These are phyloP conservation scores for Cyclotella atomus DNA, from an alignment of 108 stramenopile species.

Conservation along the genomic window DNA sequence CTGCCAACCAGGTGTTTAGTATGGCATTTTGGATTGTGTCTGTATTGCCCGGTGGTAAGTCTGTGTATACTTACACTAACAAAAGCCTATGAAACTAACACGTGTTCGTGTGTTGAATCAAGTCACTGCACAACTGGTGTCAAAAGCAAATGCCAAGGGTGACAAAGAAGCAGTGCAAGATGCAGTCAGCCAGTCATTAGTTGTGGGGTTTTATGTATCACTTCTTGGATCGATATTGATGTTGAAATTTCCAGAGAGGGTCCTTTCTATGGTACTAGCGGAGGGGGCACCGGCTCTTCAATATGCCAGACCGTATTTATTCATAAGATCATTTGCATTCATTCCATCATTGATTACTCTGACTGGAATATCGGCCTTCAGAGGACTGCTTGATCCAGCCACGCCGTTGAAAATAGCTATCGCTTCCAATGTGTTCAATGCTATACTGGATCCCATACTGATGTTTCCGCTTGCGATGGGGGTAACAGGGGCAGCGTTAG, in stretches of 20 bases:
- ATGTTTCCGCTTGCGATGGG: conserved; percentile 85
- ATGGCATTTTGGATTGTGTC: conserved; percentile 84
- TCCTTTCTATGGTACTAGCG: conserved; percentile 62
- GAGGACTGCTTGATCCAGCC: conserved; percentile 74
- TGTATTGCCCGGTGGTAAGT: conserved; percentile 77
- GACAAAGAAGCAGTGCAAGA: conserved; percentile 76
- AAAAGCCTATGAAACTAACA: too few species aligned
- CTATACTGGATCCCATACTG: conserved; percentile 81
- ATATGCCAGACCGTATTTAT: conserved; percentile 86
- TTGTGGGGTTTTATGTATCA: conserved; percentile 76
- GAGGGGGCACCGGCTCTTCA: conserved; percentile 77
- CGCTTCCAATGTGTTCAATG: conserved; percentile 84
- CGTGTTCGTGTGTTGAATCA: too few species aligned
- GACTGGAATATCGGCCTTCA: conserved; percentile 62
- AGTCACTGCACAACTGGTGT: conserved; percentile 85
- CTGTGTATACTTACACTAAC: too few species aligned
- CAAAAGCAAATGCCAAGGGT: conserved; percentile 81
- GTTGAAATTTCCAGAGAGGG: conserved; percentile 62
- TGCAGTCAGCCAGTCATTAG: conserved; percentile 81
- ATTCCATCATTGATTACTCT: conserved; percentile 81
- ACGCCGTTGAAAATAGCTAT: conserved; percentile 87
- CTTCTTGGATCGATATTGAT: conserved; percentile 68
- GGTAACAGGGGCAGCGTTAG: conserved; percentile 87
- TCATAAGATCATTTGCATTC: conserved; percentile 85
- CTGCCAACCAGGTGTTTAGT: conserved; percentile 89